Percentiles rank a stretch among this genome's conserved stretches.
These are phyloP conservation scores for Colletotrichum musae DNA, from an alignment of 2,329 filamentous ascomycete species.

Conservation along the genomic window DNA sequence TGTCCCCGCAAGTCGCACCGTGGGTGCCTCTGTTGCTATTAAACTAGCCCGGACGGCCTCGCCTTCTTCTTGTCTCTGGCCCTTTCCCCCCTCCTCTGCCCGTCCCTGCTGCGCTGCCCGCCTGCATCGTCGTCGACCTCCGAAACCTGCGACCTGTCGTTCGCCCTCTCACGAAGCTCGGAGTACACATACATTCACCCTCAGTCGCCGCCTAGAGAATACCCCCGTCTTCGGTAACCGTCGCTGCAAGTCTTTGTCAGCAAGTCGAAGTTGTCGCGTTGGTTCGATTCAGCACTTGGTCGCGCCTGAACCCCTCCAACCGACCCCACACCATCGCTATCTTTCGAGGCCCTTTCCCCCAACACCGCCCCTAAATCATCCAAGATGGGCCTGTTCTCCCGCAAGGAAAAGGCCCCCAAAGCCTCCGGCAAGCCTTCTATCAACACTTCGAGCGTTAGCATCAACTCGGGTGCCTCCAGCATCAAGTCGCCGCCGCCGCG, in stretches of 20 bases:
- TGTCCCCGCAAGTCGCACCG: conserved; percentile 29
- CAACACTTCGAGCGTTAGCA: conserved; percentile 63
- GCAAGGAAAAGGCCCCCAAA: conserved; percentile 66
- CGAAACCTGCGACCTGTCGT: neutral
- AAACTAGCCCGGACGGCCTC: conserved; percentile 26
- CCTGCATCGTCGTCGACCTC: conserved; percentile 15
- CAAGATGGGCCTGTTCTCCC: conserved; percentile 70
- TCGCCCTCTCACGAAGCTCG: conserved; percentile 8
- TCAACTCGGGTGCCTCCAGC: conserved; percentile 66
- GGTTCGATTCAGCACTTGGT: conserved; percentile 10
- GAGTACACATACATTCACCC: conserved; percentile 12
- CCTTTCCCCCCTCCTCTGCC: conserved; percentile 11
- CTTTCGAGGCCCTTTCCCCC: conserved; percentile 13
- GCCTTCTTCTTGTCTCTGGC: conserved; percentile 18
- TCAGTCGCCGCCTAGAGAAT: neutral
- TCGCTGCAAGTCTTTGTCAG: conserved; percentile 17
- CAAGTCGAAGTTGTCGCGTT: conserved; percentile 27
- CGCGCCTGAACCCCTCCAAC: conserved; percentile 21
- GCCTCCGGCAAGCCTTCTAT: conserved; percentile 54
- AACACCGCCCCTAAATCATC: conserved; percentile 15
- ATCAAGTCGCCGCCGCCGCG: conserved; percentile 56
- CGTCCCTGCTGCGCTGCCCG: neutral
- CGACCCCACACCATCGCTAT: conserved; percentile 26
- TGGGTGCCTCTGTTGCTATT: conserved; percentile 19
- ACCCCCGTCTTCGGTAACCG: conserved; percentile 24